Base-by-base conservation (phyloP, 345 rosid species). In the Pistacia integerrima region DNA sequence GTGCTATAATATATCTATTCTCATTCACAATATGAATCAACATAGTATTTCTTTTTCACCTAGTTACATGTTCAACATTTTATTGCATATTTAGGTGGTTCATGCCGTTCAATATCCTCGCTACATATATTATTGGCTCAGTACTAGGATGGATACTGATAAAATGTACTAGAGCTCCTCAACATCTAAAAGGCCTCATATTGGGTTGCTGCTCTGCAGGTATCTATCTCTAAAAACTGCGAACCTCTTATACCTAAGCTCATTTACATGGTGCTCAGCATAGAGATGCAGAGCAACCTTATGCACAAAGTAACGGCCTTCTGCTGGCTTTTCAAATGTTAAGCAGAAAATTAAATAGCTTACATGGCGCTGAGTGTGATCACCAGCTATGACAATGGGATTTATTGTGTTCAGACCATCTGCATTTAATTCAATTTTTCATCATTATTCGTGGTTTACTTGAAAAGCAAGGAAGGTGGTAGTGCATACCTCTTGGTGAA, bases 181-280 rank as follows among this genome's bases (percentile, higher is more conserved):
- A 51, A 11, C 76, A 83, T 25, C 85, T 88, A 7, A 64, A 72
- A 30, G 91, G 91, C 54, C 88, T 88, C 2, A 78, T 88, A 25
- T 13, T 86, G n/a, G 88, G 89, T 46, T 83, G 88, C 78, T 88
- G 87, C 33, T 76, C 88, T 33, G 88, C 87, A 67, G 91, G 91
- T 81, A 81, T 36, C 10, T 16, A 16, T 62, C 7, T 13, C 0
- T 35, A 11, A 8, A 55, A 2, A 54, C 72, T 10, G 3, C 8
- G 46, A 41, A 41, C 18, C 57, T 54, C 57, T 54, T 35, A 64
- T 33, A 16, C 12, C 6, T 25, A 11, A 20, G 3, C 17, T 22
- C 9, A 10, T 54, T 54, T 54, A 16, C 57, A 16, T 54, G 57
- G 20, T 54, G 57, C 57, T 54, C 18, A 49, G 25, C 25, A 25